A percentile compares a stretch with the other conserved stretches of the same genome.
Evolutionary conservation across 345 rosid genomes (phyloP).

Genomic region (Orychophragmus violaceus): DNA sequence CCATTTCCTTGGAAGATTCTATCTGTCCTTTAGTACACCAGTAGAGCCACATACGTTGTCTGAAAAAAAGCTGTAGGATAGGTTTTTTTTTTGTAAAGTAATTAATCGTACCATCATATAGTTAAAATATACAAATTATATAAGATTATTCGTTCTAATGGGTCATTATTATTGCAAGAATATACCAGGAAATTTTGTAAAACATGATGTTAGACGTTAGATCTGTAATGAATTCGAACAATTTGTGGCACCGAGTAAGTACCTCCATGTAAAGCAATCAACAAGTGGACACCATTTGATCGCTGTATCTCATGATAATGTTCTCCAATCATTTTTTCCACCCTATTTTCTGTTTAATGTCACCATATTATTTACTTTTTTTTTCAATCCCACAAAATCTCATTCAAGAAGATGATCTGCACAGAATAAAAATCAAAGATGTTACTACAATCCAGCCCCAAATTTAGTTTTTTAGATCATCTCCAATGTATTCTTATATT

Average conservation of each 20-base stretch:
- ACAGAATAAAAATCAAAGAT: too few relatives aligned
- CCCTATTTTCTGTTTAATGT: background rate
- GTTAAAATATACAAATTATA: background rate
- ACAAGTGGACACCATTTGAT: constrained; percentile 23
- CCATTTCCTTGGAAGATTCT: background rate
- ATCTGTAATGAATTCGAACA: constrained; percentile 18
- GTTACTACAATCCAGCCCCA: too few relatives aligned
- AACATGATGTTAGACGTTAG: background rate
- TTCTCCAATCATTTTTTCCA: constrained; percentile 18
- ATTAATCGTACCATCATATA: background rate
- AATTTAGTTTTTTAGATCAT: too few relatives aligned
- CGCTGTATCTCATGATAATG: constrained; percentile 11
- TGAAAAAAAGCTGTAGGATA: background rate
- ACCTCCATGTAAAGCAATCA: constrained; percentile 19
- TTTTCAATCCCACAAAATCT: background rate
- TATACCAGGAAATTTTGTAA: background rate
- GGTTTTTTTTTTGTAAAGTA: background rate
- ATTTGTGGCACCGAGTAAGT: constrained; percentile 14
- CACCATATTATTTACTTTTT: background rate
- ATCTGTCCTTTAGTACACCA: background rate
- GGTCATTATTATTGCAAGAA: background rate
- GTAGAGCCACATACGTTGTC: background rate
- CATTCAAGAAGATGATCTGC: too few relatives aligned
- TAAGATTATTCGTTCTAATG: background rate
- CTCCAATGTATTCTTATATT: too few relatives aligned